Percentiles rank a stretch among this genome's conserved stretches.
These are phyloP conservation scores for Pseudofabraea citricarpa DNA, from an alignment of 2,329 filamentous ascomycete genomes.

Conservation along the genomic window DNA sequence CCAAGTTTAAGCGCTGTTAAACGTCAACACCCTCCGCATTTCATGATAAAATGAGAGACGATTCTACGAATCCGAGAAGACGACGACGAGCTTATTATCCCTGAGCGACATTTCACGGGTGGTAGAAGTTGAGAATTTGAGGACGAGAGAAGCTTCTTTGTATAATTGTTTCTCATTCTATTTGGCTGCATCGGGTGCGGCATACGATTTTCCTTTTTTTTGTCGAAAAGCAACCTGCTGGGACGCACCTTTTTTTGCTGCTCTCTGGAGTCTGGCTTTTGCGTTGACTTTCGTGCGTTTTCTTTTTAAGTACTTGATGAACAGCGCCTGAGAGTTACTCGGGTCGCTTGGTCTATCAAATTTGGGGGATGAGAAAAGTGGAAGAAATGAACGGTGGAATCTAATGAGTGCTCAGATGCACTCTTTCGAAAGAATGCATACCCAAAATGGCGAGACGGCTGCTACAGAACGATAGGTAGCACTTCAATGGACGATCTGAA, in stretches of 20 bases:
- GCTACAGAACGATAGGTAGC: neutral
- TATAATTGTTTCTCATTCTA: slow-evolving; percentile 9
- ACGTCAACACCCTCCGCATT: slow-evolving; percentile 1
- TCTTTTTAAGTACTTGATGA: neutral
- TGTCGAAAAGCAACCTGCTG: neutral
- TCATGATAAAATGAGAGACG: slow-evolving; percentile 11
- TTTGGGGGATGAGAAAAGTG: neutral
- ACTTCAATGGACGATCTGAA: neutral
- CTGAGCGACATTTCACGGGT: slow-evolving; percentile 5
- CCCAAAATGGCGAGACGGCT: neutral
- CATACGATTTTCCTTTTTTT: slow-evolving; percentile 1
- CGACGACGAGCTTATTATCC: slow-evolving; percentile 6
- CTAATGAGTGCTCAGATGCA: neutral
- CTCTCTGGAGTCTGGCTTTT: neutral
- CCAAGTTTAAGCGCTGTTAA: slow-evolving; percentile 57
- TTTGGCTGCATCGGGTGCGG: slow-evolving; percentile 1
- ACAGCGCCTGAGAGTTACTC: no score
- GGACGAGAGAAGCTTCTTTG: slow-evolving; percentile 7
- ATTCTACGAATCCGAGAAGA: slow-evolving; percentile 13
- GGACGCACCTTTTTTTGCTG: neutral
- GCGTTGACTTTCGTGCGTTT: neutral
- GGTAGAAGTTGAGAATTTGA: slow-evolving; percentile 3
- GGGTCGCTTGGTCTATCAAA: no score
- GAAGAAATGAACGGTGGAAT: neutral
- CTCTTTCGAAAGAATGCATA: neutral